Evolutionary conservation across 2,329 filamentous ascomycete genomes (phyloP).

Genomic region (Cyphellophora attinorum): DNA sequence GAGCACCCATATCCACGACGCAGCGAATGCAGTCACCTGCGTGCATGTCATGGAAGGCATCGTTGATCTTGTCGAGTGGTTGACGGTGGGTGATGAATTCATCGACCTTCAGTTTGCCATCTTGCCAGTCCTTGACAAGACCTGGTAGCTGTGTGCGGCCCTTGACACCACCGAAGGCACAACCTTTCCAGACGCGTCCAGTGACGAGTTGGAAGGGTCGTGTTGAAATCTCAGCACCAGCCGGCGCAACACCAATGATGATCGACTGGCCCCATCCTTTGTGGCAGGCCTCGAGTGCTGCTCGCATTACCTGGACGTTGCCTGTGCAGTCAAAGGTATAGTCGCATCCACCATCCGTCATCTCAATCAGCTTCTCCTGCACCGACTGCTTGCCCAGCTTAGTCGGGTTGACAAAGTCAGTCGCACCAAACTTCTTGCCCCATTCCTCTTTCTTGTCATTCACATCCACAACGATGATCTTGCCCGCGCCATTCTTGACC

Average conservation of each 20-base stretch:
- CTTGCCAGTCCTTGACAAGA: conserved; percentile 82
- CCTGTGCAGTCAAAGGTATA: conserved; percentile 99
- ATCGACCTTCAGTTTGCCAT: conserved; percentile 87
- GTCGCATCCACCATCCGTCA: conserved; percentile 96
- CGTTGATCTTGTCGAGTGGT: conserved; percentile 72
- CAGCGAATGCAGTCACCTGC: conserved; percentile 92
- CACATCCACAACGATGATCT: conserved; percentile 59
- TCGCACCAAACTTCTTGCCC: conserved; percentile 89
- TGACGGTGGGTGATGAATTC: conserved; percentile 99
- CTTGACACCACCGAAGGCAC: conserved; percentile 97
- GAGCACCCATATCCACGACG: conserved; percentile 58
- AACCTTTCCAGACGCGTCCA: conserved; percentile 94
- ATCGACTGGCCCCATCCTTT: conserved; percentile 99
- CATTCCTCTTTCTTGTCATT: conserved; percentile 88
- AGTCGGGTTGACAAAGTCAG: conserved; percentile 89
- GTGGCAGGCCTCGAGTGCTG: conserved; percentile 71
- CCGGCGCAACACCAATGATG: conserved; percentile 69
- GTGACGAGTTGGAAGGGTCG: conserved; percentile 96
- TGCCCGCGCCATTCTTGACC: conserved; percentile 65
- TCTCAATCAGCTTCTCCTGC: conserved; percentile 86
- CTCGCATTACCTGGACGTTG: conserved; percentile 91
- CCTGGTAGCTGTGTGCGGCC: conserved; percentile 83
- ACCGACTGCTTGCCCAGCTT: conserved; percentile 71
- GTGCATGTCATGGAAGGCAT: conserved; percentile 90
- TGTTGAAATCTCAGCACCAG: conserved; percentile 13